phyloP scores from a whole-genome alignment of 2,329 filamentous ascomycete species.

The Pyrenophora graminea region DNA sequence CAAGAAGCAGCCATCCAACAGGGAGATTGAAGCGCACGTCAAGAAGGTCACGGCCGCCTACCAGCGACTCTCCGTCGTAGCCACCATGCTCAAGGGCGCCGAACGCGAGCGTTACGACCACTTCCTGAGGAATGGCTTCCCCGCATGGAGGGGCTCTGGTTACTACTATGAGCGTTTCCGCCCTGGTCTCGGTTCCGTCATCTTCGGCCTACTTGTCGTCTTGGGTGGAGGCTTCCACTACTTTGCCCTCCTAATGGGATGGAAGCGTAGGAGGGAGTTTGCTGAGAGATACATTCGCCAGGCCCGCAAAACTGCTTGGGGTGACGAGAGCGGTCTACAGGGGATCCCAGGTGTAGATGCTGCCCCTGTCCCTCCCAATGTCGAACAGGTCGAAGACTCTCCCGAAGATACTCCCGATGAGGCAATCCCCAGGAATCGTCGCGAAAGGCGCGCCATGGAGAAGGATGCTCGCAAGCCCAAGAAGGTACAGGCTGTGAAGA shows the following conservation, averaged over 20 bases:
- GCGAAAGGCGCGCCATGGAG: conserved; percentile 86
- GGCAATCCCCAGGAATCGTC: conserved; percentile 71
- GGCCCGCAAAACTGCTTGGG: conserved; percentile 87
- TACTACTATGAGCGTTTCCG: conserved; percentile 98
- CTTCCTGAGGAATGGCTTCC: conserved; percentile 91
- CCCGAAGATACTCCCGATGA: conserved; percentile 47
- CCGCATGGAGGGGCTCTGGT: conserved; percentile 92
- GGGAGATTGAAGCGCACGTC: conserved; percentile 75
- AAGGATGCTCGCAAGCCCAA: conserved; percentile 73
- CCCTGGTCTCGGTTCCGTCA: conserved; percentile 83
- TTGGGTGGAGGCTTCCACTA: conserved; percentile 88
- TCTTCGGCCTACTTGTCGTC: conserved; percentile 79
- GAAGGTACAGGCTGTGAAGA: conserved; percentile 57
- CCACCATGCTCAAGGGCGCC: conserved; percentile 80
- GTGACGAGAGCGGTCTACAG: conserved; percentile 70
- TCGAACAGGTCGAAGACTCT: conserved; percentile 36
- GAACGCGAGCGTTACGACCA: conserved; percentile 89
- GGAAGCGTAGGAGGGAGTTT: conserved; percentile 89
- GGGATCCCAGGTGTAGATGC: conserved; percentile 66
- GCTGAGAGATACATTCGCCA: conserved; percentile 90
- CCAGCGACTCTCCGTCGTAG: conserved; percentile 80
- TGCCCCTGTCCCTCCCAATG: conserved; percentile 40
- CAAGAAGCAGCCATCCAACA: conserved; percentile 69
- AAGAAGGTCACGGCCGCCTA: conserved; percentile 84
- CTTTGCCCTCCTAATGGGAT: conserved; percentile 79